Evolutionary conservation across 2,329 filamentous ascomycete species (phyloP).

Genomic region (Rutstroemia sp.): DNA sequence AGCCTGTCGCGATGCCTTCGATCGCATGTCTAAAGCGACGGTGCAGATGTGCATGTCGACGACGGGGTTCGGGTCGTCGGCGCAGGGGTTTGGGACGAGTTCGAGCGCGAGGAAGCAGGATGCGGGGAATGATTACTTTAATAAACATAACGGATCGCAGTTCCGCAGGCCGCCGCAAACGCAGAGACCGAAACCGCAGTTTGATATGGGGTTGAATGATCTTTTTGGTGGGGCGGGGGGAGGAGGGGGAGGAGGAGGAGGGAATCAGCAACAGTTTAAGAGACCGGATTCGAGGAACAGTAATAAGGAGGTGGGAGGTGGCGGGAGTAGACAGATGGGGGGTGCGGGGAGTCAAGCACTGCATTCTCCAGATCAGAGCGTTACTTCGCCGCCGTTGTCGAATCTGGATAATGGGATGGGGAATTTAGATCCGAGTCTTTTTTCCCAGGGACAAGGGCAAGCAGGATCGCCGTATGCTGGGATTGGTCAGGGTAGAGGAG

Average conservation of each 20-base stretch:
- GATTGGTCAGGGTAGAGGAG: not conserved
- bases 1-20: constrained; percentile 89
- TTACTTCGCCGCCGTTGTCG: constrained; percentile 18
- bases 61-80: constrained; percentile 34
- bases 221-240: constrained; percentile 14
- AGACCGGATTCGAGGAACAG: not conserved
- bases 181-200: constrained; percentile 23
- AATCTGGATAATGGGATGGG: constrained; percentile 3
- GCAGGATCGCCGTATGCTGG: not conserved
- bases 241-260: not conserved
- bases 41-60: constrained; percentile 90
- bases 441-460: constrained; percentile 3
- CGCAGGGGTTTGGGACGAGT: constrained; percentile 2
- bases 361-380: not conserved
- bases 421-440: constrained; percentile 5
- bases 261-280: not conserved
- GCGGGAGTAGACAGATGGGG: not conserved
- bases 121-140: constrained; percentile 18
- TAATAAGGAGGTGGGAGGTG: too few species aligned
- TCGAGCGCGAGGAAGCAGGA: not conserved
- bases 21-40: constrained; percentile 89
- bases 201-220: constrained; percentile 29
- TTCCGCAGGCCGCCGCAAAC: not conserved
- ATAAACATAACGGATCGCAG: constrained; percentile 4
- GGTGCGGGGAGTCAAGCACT: not conserved